Evolutionary conservation across 2,329 filamentous ascomycete genomes (phyloP).

Genomic region (Xylaria sp.): DNA sequence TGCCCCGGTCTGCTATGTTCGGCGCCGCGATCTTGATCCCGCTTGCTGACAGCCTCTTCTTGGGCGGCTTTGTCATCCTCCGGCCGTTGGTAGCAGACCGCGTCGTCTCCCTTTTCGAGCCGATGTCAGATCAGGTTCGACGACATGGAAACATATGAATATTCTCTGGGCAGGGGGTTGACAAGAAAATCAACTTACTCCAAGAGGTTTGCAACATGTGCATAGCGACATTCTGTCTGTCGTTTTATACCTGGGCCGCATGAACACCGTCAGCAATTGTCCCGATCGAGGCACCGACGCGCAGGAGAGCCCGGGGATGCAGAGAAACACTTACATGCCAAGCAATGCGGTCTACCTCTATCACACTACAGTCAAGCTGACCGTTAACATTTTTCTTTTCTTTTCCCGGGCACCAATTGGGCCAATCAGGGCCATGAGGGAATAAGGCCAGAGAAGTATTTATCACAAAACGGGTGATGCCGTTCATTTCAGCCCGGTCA

Average conservation of each 20-base stretch:
- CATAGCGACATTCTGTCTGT: slow-evolving; percentile 80
- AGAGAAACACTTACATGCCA: slow-evolving; percentile 66
- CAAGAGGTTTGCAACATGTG: slow-evolving; percentile 78
- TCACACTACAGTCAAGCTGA: slow-evolving; percentile 68
- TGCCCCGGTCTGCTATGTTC: slow-evolving; percentile 66
- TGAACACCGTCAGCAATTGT: slow-evolving; percentile 39
- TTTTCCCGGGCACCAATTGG: slow-evolving; percentile 34
- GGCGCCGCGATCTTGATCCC: slow-evolving; percentile 58
- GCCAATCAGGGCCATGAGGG: slow-evolving; percentile 12
- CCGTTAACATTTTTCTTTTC: slow-evolving; percentile 34
- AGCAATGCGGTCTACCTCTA: slow-evolving; percentile 74
- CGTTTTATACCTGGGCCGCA: slow-evolving; percentile 73
- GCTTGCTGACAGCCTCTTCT: slow-evolving; percentile 60
- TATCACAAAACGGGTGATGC: slow-evolving; percentile 17
- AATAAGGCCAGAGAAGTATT: neutral
- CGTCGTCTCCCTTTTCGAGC: slow-evolving; percentile 63
- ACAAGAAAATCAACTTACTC: slow-evolving; percentile 64
- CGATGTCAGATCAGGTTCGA: slow-evolving; percentile 34
- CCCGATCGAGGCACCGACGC: slow-evolving; percentile 14
- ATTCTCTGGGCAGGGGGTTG: neutral
- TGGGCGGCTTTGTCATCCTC: slow-evolving; percentile 89
- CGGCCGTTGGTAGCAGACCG: slow-evolving; percentile 79
- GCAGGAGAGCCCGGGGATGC: neutral
- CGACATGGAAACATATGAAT: slow-evolving; percentile 9
- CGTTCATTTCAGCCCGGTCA: slow-evolving; percentile 12